phyloP scores from a whole-genome alignment of 176 grass and related monocot species.

The Zea mays region DNA sequence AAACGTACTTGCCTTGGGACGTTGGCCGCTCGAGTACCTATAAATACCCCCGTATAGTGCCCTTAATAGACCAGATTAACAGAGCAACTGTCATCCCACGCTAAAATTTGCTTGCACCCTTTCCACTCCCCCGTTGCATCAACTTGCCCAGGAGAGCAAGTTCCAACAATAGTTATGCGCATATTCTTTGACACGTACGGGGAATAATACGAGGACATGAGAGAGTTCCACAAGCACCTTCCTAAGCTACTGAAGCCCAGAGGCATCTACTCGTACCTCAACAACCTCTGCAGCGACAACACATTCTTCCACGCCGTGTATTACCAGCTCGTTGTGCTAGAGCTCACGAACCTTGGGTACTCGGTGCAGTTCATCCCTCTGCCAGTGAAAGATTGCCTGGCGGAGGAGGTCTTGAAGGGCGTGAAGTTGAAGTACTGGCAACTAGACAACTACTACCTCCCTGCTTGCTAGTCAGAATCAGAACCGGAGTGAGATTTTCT shows the following conservation, averaged over 20 bases:
- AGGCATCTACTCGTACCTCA: conserved; percentile 94
- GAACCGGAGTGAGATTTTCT: too few species aligned
- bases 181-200: conserved; percentile 92
- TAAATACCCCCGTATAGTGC: too few species aligned
- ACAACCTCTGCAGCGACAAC: conserved; percentile 83
- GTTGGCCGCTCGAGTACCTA: too few species aligned
- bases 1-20: too few species aligned
- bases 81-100: too few species aligned
- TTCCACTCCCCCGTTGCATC: too few species aligned
- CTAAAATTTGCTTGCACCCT: too few species aligned
- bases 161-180: too few species aligned
- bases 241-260: conserved; percentile 64
- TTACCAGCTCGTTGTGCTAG: conserved; percentile 73
- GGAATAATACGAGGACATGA: conserved; percentile 92
- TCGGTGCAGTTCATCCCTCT: conserved; percentile 84
- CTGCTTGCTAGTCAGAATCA: conserved; percentile 62
- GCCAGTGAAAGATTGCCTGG: conserved; percentile 77
- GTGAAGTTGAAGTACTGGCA: conserved; percentile 94
- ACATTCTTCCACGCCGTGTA: conserved; percentile 91
- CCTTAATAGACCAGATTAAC: too few species aligned
- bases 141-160: too few species aligned
- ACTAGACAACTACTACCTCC: conserved; percentile 85
- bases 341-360: conserved; percentile 68
- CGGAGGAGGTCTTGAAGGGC: conserved; percentile 67
- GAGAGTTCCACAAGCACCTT: conserved; percentile 80